Evolutionary conservation across 164 flowering plant species (phyloP).

Genomic region (Nymphaea colorata): DNA sequence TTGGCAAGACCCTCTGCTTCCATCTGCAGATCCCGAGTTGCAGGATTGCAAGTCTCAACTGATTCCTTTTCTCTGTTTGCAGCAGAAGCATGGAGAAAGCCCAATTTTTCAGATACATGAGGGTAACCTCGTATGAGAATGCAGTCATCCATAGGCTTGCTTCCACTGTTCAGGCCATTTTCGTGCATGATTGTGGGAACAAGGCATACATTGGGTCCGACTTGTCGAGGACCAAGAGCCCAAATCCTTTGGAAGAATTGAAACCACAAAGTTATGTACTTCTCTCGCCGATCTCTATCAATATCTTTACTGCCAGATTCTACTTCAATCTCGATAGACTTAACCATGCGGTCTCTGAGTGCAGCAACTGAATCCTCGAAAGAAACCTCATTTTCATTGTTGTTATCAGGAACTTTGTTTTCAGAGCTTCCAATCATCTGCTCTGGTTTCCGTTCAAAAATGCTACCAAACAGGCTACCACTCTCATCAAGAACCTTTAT

Average conservation of each 20-base stretch:
- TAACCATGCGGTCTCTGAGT: conserved; percentile 48
- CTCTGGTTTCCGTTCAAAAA: conserved; percentile 43
- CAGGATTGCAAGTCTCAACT: conserved; percentile 13
- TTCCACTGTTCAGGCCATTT: conserved; percentile 12
- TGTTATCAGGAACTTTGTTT: conserved; percentile 14
- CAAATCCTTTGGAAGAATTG: conserved; percentile 62
- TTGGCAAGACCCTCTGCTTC: conserved; percentile 64
- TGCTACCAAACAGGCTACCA: conserved; percentile 54
- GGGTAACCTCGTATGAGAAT: conserved; percentile 43
- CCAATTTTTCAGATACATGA: conserved; percentile 57
- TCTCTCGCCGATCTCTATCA: conserved; percentile 50
- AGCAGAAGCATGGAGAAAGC: conserved; percentile 24
- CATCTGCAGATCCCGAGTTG: conserved; percentile 11
- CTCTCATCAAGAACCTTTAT: conserved; percentile 79
- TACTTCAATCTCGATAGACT: conserved; percentile 50
- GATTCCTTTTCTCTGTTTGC: background rate
- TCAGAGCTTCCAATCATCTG: conserved; percentile 26
- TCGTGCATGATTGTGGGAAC: conserved; percentile 32
- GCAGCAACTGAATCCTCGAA: conserved; percentile 28
- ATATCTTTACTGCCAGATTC: conserved; percentile 18
- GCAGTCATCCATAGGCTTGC: conserved; percentile 3
- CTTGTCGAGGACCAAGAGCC: conserved; percentile 83
- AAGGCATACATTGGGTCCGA: conserved; percentile 78
- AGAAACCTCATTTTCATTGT: conserved; percentile 21
- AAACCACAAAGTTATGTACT: conserved; percentile 45